phyloP scores from a whole-genome alignment of 805 yeast genomes.

The Lipomyces sp. region DNA sequence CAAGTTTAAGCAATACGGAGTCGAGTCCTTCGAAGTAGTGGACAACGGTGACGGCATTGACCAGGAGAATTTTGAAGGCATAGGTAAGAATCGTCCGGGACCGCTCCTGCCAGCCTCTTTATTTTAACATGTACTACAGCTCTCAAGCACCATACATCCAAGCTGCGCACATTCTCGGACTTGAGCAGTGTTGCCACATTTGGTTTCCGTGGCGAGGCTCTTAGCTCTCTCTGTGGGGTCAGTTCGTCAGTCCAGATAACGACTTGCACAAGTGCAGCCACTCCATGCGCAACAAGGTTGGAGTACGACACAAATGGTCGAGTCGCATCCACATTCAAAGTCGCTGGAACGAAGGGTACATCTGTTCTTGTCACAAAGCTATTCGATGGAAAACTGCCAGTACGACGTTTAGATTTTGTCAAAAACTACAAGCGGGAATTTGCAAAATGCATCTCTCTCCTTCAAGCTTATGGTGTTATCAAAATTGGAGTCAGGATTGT shows the following conservation, averaged over 20 bases:
- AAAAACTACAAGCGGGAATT: conserved; percentile 74
- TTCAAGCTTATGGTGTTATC: conserved; percentile 73
- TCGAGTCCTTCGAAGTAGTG: conserved; percentile 67
- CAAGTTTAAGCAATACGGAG: conserved; percentile 69
- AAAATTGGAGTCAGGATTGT: conserved; percentile 61
- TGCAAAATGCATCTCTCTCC: conserved; percentile 61
- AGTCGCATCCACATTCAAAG: conserved; percentile 47
- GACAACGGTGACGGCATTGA: conserved; percentile 79
- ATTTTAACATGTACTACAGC: conserved; percentile 39
- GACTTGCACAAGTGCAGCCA: conserved; percentile 51
- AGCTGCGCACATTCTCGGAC: conserved; percentile 49
- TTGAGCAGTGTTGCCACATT: conserved; percentile 51
- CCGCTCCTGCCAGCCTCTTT: no score
- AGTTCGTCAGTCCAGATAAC: conserved; percentile 52
- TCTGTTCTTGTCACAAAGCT: conserved; percentile 60
- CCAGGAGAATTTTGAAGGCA: conserved; percentile 51
- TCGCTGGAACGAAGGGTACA: conserved; percentile 73
- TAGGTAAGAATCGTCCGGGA: conserved; percentile 46
- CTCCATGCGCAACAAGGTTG: conserved; percentile 64
- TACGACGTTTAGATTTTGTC: conserved; percentile 72
- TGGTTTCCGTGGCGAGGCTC: conserved; percentile 79
- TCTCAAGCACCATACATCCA: conserved; percentile 59
- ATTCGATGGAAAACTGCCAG: conserved; percentile 71
- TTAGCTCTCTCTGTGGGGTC: conserved; percentile 58
- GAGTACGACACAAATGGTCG: conserved; percentile 62